A percentile compares a stretch with the other conserved stretches of the same genome.
Conservation (phyloP, 768 basidiomycete genomes). For the Pluteus cervinus region DNA sequence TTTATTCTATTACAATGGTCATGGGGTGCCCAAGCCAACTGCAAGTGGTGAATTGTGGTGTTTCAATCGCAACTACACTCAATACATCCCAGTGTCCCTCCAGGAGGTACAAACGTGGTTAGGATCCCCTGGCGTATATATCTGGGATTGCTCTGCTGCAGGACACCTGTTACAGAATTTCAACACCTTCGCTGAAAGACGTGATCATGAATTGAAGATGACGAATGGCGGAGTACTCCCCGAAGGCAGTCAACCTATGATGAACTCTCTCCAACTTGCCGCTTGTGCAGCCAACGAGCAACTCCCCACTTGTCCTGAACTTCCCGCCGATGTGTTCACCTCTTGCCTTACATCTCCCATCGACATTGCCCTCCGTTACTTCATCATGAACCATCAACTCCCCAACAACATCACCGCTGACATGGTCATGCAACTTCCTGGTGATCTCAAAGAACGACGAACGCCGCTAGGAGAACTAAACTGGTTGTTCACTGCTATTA, state of each 20-base stretch:
- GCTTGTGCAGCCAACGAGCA: constrained; percentile 90
- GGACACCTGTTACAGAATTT: constrained; percentile 91
- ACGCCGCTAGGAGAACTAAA: constrained; percentile 98
- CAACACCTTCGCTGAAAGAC: constrained; percentile 68
- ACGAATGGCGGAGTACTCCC: constrained; percentile 54
- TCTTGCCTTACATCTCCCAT: constrained; percentile 97
- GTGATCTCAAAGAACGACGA: constrained; percentile 92
- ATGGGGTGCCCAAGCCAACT: constrained; percentile 96
- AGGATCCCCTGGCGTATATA: constrained; percentile 91
- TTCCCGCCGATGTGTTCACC: constrained; percentile 96
- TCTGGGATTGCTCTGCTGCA: constrained; percentile 99
- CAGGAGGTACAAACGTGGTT: constrained; percentile 93
- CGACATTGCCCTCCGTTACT: constrained; percentile 93
- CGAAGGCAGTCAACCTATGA: constrained; percentile 63
- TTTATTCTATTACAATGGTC: constrained; percentile 97
- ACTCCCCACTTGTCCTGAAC: constrained; percentile 90
- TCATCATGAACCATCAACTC: constrained; percentile 85
- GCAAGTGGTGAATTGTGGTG: constrained; percentile 97
- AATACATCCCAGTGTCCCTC: constrained; percentile 95
- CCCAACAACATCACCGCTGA: constrained; percentile 78
- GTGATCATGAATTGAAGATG: constrained; percentile 60
- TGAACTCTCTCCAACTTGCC: constrained; percentile 89
- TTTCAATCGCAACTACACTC: constrained; percentile 95
- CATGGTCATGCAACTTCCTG: constrained; percentile 92
- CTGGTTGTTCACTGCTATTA: constrained; percentile 99